Evolutionary conservation across 2,329 filamentous ascomycete genomes (phyloP).

Genomic region (Aspergillus eucalypticola): DNA sequence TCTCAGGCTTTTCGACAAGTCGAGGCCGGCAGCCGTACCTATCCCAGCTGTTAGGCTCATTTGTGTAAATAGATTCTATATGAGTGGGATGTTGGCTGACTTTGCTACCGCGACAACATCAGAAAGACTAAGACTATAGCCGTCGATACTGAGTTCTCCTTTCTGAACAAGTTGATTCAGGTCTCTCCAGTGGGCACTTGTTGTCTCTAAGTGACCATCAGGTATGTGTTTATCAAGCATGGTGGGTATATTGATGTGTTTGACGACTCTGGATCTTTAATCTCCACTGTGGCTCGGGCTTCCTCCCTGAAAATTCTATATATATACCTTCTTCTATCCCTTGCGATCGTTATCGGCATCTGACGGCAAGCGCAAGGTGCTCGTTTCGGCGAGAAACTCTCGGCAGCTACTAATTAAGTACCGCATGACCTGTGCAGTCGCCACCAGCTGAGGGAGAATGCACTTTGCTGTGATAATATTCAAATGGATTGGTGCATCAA

Average conservation of each 20-base stretch:
- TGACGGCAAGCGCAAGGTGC: not conserved
- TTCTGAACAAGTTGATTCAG: not conserved
- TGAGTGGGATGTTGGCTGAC: not conserved
- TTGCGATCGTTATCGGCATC: not conserved
- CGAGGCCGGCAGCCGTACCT: slow-evolving; percentile 4
- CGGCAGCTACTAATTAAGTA: not conserved
- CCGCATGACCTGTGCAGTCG: not conserved
- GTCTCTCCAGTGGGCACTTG: not conserved
- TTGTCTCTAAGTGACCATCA: not conserved
- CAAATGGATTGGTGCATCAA: no score
- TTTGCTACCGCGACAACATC: slow-evolving; percentile 2
- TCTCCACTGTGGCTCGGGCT: no score
- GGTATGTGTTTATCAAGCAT: not conserved
- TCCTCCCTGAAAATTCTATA: not conserved
- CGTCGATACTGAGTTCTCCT: slow-evolving; percentile 2
- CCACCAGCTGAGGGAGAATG: not conserved
- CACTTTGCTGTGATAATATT: no score
- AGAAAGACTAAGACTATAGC: not conserved
- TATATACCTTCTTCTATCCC: not conserved
- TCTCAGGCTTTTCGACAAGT: not conserved
- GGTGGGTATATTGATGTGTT: not conserved
- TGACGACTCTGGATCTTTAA: no score
- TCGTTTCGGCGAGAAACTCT: not conserved
- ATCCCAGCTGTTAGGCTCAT: not conserved
- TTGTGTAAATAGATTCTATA: not conserved